These are phyloP conservation scores for Trichoderma sp. DNA, from an alignment of 2,329 filamentous ascomycete genomes.

Conservation along the genomic window DNA sequence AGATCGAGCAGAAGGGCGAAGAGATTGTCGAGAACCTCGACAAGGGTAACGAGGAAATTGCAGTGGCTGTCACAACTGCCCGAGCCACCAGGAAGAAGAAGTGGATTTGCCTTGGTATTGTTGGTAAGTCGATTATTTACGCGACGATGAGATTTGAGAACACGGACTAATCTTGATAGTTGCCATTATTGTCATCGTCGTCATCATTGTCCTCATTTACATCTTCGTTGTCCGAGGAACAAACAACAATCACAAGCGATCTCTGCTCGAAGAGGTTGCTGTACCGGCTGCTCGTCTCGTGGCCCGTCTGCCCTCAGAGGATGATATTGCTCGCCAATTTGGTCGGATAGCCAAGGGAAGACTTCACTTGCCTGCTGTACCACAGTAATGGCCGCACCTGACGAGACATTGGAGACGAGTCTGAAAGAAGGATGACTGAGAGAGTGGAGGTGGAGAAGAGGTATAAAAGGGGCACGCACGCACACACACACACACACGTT, in stretches of 20 bases:
- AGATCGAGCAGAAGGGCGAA: constrained; percentile 86
- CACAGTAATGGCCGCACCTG: neutral
- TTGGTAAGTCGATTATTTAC: constrained; percentile 49
- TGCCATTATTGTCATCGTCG: constrained; percentile 56
- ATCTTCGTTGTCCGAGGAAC: constrained; percentile 47
- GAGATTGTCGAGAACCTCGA: constrained; percentile 83
- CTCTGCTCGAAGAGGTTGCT: constrained; percentile 34
- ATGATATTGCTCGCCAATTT: neutral
- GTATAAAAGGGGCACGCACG: neutral
- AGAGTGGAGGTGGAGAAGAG: neutral
- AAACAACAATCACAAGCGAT: constrained; percentile 40
- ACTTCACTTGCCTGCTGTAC: constrained; percentile 18
- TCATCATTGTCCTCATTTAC: constrained; percentile 56
- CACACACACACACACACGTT: constrained; percentile 3
- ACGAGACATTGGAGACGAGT: constrained; percentile 1
- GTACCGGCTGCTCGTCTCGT: neutral
- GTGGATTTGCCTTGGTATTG: constrained; percentile 89
- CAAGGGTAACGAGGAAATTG: constrained; percentile 83
- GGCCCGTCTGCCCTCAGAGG: neutral
- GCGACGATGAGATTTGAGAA: neutral
- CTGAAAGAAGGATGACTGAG: neutral
- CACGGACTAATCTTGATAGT: constrained; percentile 47
- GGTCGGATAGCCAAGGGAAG: constrained; percentile 14
- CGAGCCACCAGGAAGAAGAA: constrained; percentile 86
- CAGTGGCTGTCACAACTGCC: constrained; percentile 79